Evolutionary conservation across 257 asterid genomes (phyloP), one percentile per base, ranked within the genome.

Genomic region (Ilex asprella): DNA sequence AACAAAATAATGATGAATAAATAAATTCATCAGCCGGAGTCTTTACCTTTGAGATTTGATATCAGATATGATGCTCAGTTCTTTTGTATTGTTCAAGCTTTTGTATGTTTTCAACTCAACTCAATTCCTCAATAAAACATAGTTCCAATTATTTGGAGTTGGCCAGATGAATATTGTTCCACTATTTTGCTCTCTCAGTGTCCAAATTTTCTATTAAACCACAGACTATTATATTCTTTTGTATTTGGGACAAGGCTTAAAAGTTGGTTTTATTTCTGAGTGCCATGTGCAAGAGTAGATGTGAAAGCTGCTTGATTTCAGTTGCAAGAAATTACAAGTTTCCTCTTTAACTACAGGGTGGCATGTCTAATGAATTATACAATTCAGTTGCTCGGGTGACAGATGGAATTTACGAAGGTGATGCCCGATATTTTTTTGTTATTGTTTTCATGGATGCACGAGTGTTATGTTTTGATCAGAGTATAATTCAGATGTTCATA

Each of bases 341-440:
- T 56, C 67, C 50, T 76, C 65, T 54, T 60, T 30, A 70, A 59
- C 44, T 79, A 39, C 88, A 89, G 99, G 99, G 99, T 63, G 99
- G 99, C 63, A 89, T 93, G 99, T 93, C 99, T 47, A 93, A 93
- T 35, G 97, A 93, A 67, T 69, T 93, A 60, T 93, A 93, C 86
- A 93, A 87, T 76, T 64, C 97, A 56, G 81, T 93, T 76, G 99
- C 99, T 64, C 92, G 99, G 69, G 99, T 93, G 61, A 87, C 97
- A 0, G 97, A 89, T 74, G 99, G 99, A 73, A 87, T 93, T 67
- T 93, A 87, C 76, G 99, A 93, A 89, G 99, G 99, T 89, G 10
- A 49, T 49, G 54, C 54, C 10, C 0, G 54, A 12, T n/a, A 8
- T 44, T 12, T 11, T 7, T n/a, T 49, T 49, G 10, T 4, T 12